Conservation (phyloP, 768 basidiomycete species). For the Podaxis pistillaris region DNA sequence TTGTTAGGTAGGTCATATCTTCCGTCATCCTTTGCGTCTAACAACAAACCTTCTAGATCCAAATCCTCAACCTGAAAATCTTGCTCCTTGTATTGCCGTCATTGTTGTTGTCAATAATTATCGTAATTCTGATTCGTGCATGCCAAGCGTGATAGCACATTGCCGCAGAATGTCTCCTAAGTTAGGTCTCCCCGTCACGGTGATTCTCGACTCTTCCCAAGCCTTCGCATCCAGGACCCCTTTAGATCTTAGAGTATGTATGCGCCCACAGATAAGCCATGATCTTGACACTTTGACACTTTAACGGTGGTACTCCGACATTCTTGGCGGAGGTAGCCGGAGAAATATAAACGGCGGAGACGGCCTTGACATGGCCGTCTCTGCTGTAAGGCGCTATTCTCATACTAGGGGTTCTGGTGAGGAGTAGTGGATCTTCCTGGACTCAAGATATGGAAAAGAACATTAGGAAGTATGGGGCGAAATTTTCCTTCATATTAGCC, state of each 20-base stretch:
- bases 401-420: neutral
- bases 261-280: too few relatives aligned
- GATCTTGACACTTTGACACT: neutral
- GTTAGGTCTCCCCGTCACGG: neutral
- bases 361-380: neutral
- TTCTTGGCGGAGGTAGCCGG: neutral
- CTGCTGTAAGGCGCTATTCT: neutral
- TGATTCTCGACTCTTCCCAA: neutral
- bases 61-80: neutral
- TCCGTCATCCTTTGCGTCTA: neutral
- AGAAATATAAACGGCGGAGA: neutral
- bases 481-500: conserved; percentile 1
- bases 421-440: neutral
- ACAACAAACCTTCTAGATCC: neutral
- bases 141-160: neutral
- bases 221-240: neutral
- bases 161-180: neutral
- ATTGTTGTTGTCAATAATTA: neutral
- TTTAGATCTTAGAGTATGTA: too few relatives aligned
- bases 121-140: neutral
- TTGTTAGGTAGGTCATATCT: conserved; percentile 27
- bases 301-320: neutral
- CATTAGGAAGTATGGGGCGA: neutral
- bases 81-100: neutral
- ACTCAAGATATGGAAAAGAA: neutral